A percentile compares a stretch with the other conserved stretches of the same genome.
phyloP scores from a whole-genome alignment of 805 yeast species.

The Candida taoyuanica region DNA sequence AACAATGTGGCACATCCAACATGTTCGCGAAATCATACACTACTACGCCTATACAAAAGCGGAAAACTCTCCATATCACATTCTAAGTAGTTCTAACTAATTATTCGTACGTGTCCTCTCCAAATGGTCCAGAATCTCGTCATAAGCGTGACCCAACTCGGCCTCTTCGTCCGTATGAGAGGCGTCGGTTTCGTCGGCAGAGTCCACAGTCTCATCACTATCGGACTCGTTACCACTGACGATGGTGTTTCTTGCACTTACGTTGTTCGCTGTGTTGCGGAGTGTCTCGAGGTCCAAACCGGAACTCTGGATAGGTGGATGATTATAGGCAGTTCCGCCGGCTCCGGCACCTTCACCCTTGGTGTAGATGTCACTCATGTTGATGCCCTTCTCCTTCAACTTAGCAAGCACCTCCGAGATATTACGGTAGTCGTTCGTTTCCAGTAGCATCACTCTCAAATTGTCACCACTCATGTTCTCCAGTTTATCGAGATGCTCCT shows the following conservation, averaged over 20 bases:
- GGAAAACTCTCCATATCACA: background rate
- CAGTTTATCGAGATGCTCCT: slow-evolving; percentile 27
- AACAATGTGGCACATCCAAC: no score
- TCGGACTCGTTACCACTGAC: slow-evolving; percentile 4
- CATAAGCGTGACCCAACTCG: slow-evolving; percentile 32
- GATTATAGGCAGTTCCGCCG: background rate
- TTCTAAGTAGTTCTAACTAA: slow-evolving; percentile 1
- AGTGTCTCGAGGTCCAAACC: slow-evolving; percentile 19
- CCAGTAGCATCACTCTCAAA: slow-evolving; percentile 32
- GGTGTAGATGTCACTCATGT: slow-evolving; percentile 31
- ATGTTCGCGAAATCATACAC: no score
- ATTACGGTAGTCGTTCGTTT: slow-evolving; percentile 34
- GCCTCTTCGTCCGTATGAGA: slow-evolving; percentile 6
- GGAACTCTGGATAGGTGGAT: background rate
- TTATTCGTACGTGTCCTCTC: slow-evolving; percentile 30
- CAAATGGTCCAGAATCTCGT: slow-evolving; percentile 36
- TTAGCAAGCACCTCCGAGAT: slow-evolving; percentile 35
- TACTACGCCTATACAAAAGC: no score
- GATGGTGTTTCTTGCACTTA: slow-evolving; percentile 7
- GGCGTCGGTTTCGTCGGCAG: slow-evolving; percentile 8
- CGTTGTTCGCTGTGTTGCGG: slow-evolving; percentile 16
- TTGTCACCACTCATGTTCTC: slow-evolving; percentile 31
- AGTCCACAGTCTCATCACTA: slow-evolving; percentile 7
- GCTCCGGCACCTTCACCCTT: slow-evolving; percentile 11
- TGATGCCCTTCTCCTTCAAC: slow-evolving; percentile 37